A percentile compares a stretch with the other conserved stretches of the same genome.
Evolutionary conservation across 2,329 filamentous ascomycete genomes (phyloP).

Genomic region (Monosporascus sp.): DNA sequence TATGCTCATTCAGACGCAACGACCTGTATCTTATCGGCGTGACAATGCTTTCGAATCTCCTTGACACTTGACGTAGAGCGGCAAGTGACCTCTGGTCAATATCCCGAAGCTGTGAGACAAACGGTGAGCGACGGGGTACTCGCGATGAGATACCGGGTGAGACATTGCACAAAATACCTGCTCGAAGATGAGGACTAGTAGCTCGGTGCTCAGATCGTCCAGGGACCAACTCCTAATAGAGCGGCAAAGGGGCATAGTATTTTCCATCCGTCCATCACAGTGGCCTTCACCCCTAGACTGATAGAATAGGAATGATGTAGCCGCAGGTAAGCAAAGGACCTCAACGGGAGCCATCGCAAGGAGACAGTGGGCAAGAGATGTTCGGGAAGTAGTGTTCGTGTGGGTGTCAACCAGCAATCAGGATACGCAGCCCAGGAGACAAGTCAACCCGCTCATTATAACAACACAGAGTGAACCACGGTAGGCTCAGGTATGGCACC

Average conservation of each 20-base stretch:
- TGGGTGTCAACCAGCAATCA: neutral
- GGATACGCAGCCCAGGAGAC: neutral
- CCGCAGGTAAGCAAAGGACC: constrained; percentile 3
- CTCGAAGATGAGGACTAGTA: constrained; percentile 36
- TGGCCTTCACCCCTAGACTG: constrained; percentile 1
- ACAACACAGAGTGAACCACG: neutral
- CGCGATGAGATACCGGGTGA: neutral
- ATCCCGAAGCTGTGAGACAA: constrained; percentile 30
- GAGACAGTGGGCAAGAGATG: neutral
- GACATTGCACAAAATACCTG: constrained; percentile 25
- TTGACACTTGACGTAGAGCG: constrained; percentile 32
- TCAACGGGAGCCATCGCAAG: constrained; percentile 1
- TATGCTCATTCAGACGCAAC: constrained; percentile 31
- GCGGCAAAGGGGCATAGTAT: constrained; percentile 1
- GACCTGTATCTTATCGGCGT: constrained; percentile 38
- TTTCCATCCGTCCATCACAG: constrained; percentile 11
- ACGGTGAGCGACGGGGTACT: neutral
- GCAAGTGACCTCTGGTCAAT: constrained; percentile 30
- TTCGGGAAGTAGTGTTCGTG: neutral
- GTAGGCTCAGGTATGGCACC: neutral
- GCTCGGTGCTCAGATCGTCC: constrained; percentile 36
- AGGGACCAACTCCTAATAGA: constrained; percentile 21
- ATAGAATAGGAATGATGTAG: constrained; percentile 9
- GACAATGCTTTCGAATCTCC: constrained; percentile 34
- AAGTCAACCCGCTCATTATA: neutral